These are phyloP conservation scores for Tuber magnatum DNA, from an alignment of 495 filamentous ascomycete genomes.

Conservation along the genomic window DNA sequence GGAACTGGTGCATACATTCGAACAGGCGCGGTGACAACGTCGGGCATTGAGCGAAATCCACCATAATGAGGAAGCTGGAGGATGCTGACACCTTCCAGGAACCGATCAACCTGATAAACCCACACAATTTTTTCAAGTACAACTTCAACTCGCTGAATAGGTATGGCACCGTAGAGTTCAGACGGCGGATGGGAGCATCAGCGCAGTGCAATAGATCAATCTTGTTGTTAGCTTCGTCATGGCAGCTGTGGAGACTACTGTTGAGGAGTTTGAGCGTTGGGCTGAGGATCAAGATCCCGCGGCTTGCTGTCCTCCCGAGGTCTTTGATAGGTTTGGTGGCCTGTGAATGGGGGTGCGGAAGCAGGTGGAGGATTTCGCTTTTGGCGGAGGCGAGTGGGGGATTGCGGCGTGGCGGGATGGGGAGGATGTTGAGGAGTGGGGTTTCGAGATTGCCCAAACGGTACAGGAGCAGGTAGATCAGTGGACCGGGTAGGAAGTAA, in stretches of 20 bases:
- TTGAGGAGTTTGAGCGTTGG: constrained; percentile 18
- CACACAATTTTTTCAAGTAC: constrained; percentile 36
- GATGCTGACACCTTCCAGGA: constrained; percentile 11
- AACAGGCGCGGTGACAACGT: constrained; percentile 28
- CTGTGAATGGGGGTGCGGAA: constrained; percentile 9
- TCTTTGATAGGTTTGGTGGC: constrained; percentile 27
- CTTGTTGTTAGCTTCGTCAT: constrained; percentile 27
- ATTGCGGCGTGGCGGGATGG: too few species aligned
- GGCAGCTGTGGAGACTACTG: constrained; percentile 14
- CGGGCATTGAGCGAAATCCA: constrained; percentile 13
- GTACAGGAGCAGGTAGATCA: too few species aligned
- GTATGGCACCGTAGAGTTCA: constrained; percentile 36
- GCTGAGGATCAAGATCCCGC: constrained; percentile 22
- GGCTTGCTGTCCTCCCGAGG: constrained; percentile 19
- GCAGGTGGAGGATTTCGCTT: not conserved
- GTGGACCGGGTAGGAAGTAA: too few species aligned
- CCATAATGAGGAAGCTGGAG: constrained; percentile 22
- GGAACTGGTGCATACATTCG: constrained; percentile 33
- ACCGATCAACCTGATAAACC: constrained; percentile 26
- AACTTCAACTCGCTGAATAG: constrained; percentile 29
- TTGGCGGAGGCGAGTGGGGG: too few species aligned
- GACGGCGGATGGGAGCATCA: constrained; percentile 27
- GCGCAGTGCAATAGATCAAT: constrained; percentile 29
- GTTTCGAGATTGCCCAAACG: too few species aligned
- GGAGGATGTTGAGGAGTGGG: too few species aligned